phyloP scores from a whole-genome alignment of 225 moss, liverwort and hornwort species.

The Physcomitrium patens region DNA sequence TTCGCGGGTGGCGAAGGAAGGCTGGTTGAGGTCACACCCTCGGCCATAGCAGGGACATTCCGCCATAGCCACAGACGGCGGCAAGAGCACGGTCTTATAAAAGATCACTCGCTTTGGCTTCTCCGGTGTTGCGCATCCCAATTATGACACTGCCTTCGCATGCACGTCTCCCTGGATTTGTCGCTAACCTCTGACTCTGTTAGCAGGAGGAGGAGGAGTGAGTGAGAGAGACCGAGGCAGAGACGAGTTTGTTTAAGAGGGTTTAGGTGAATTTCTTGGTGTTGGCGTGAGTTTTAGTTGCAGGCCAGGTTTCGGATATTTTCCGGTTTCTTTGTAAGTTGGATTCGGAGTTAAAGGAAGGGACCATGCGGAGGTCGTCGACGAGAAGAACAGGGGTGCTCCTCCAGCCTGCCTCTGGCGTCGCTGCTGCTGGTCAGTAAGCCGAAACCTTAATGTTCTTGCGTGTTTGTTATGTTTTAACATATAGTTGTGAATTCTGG shows the following conservation, averaged over 20 bases:
- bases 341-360: slow-evolving; percentile 29
- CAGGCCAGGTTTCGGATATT: slow-evolving; percentile 30
- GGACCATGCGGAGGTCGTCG: slow-evolving; percentile 72
- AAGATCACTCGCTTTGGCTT: neutral
- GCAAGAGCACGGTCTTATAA: too few species aligned
- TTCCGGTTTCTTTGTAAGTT: neutral
- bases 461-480: neutral
- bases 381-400: slow-evolving; percentile 64
- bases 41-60: slow-evolving; percentile 33
- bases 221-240: too few species aligned
- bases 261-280: neutral
- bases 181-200: neutral
- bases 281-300: neutral
- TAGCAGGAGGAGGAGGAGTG: too few species aligned
- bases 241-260: too few species aligned
- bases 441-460: neutral
- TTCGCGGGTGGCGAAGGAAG: neutral
- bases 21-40: neutral
- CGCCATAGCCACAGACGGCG: slow-evolving; percentile 38
- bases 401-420: slow-evolving; percentile 66
- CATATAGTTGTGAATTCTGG: neutral
- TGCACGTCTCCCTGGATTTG: neutral
- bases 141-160: neutral
- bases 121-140: neutral
- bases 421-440: slow-evolving; percentile 63